These are phyloP conservation scores for Barbarea vulgaris DNA, from an alignment of 345 rosid species.

Conservation along the genomic window DNA sequence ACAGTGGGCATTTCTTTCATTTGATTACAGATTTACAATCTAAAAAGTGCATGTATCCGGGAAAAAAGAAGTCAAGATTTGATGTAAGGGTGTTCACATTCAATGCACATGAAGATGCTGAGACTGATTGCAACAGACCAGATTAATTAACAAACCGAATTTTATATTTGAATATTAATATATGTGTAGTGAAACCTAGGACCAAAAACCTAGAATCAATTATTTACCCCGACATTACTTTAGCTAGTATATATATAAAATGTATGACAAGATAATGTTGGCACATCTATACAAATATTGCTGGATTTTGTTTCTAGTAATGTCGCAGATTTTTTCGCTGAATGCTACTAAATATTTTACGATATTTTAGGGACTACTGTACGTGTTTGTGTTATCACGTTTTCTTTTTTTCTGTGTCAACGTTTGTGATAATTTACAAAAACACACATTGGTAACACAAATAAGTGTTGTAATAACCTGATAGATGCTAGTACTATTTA, in stretches of 20 bases:
- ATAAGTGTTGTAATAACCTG: too few species aligned
- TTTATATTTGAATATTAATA: neutral
- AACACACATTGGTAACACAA: neutral
- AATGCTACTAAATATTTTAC: neutral
- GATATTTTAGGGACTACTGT: neutral
- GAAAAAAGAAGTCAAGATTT: conserved; percentile 17
- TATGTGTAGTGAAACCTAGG: conserved; percentile 2
- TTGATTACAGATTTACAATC: too few species aligned
- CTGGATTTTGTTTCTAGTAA: neutral
- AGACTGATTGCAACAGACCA: neutral
- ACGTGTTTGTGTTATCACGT: neutral
- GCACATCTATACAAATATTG: neutral
- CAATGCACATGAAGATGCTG: conserved; percentile 19
- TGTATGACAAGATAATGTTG: neutral
- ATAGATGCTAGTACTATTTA: too few species aligned
- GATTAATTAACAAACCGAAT: neutral
- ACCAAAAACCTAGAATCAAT: neutral
- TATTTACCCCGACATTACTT: neutral
- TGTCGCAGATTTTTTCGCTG: neutral
- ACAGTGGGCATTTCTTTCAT: too few species aligned
- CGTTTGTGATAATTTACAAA: neutral
- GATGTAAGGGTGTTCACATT: conserved; percentile 23
- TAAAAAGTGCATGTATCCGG: conserved; percentile 4
- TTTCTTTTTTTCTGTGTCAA: too few species aligned
- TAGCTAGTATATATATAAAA: neutral